Conservation (phyloP, 306 rosid species). For the Cucumis hystrix region DNA sequence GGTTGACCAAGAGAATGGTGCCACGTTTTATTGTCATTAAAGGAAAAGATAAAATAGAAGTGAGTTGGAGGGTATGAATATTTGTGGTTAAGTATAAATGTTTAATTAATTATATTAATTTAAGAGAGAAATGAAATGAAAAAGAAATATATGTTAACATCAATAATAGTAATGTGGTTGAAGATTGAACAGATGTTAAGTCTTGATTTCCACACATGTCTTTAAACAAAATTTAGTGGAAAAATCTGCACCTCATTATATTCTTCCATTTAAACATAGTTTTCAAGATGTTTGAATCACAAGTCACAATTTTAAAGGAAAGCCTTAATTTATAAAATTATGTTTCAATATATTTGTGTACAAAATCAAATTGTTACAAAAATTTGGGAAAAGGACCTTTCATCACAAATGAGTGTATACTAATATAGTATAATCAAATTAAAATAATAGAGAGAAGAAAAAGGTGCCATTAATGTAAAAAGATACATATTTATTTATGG, state of each 20-base stretch:
- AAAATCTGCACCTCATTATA: neutral
- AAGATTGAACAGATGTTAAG: neutral
- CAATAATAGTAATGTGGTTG: neutral
- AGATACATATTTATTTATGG: no score
- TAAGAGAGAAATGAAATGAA: neutral
- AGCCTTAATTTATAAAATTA: no score
- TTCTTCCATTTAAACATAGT: neutral
- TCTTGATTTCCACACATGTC: neutral
- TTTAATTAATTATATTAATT: neutral
- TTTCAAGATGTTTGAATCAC: neutral
- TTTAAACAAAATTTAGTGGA: neutral
- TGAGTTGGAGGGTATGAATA: neutral
- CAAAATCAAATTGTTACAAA: no score
- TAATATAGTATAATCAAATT: no score
- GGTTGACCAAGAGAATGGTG: neutral
- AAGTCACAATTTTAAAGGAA: no score
- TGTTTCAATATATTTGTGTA: no score
- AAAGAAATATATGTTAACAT: neutral
- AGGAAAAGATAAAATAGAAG: neutral
- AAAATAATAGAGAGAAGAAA: no score
- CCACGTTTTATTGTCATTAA: neutral
- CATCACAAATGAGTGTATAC: no score
- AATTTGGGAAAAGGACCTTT: no score
- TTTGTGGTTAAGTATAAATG: neutral
- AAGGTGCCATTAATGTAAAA: no score